Evolutionary conservation across 2,329 filamentous ascomycete species (phyloP).

Genomic region (Pseudogymnoascus sp.): DNA sequence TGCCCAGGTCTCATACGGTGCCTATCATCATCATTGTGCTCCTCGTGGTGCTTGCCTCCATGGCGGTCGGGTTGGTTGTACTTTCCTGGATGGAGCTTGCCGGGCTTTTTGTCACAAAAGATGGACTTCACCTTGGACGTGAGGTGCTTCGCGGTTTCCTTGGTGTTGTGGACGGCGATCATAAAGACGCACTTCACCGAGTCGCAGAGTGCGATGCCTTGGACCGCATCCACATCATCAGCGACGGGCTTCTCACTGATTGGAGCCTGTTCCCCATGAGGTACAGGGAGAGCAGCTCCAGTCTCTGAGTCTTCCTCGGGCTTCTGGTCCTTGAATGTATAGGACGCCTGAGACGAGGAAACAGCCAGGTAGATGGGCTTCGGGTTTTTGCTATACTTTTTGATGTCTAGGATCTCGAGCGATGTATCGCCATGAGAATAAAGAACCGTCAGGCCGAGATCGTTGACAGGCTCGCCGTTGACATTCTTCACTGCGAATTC

Average conservation of each 20-base stretch:
- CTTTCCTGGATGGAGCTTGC: not conserved
- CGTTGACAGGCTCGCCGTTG: not conserved
- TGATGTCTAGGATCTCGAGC: not conserved
- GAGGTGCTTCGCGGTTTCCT: not conserved
- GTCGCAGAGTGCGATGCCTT: not conserved
- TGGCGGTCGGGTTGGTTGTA: not conserved
- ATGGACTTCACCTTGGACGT: not conserved
- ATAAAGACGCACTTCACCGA: slow-evolving; percentile 1
- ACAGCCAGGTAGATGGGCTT: not conserved
- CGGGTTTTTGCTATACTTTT: not conserved
- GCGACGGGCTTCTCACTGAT: not conserved
- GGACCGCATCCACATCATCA: not conserved
- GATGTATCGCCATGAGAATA: not conserved
- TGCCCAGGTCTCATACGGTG: not conserved
- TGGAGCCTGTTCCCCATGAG: not conserved
- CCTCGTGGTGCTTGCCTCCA: not conserved
- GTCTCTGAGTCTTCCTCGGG: not conserved
- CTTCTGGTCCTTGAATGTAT: not conserved
- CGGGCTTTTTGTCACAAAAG: not conserved
- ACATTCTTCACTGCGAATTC: not conserved
- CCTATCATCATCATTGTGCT: not conserved
- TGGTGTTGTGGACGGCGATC: slow-evolving; percentile 9
- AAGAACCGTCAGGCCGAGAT: not conserved
- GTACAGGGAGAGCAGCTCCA: not conserved
- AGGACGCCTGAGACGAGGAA: not conserved